Evolutionary conservation across 192 early-diverging fungal species (phyloP).

Genomic region (Coemansia interrupta): DNA sequence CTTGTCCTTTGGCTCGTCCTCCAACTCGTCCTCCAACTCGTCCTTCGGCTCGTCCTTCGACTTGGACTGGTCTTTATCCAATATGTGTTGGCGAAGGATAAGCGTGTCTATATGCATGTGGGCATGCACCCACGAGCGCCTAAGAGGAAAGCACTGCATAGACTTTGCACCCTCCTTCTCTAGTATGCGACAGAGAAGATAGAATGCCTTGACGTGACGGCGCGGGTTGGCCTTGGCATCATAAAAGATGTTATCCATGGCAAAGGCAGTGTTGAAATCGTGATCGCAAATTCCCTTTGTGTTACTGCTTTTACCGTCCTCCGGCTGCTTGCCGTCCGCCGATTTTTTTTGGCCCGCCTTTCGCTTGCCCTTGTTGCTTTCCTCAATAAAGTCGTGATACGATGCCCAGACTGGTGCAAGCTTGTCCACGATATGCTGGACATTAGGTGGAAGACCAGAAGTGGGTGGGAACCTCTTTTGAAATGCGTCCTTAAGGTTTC

Average conservation of each 20-base stretch:
- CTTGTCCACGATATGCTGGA: not conserved
- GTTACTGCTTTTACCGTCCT: no score
- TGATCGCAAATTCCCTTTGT: no score
- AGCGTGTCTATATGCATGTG: no score
- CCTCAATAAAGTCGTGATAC: no score
- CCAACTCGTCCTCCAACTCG: no score
- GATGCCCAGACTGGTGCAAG: not conserved
- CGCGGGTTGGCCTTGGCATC: not conserved
- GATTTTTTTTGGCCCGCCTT: not conserved
- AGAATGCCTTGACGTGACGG: conserved; percentile 6
- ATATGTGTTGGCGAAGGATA: no score
- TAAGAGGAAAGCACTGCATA: conserved; percentile 6
- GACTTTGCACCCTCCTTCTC: conserved; percentile 5
- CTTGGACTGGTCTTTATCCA: no score
- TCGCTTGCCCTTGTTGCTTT: no score
- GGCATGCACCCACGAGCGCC: not conserved
- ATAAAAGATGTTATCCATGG: conserved; percentile 10
- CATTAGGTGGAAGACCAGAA: not conserved
- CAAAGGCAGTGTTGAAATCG: not conserved
- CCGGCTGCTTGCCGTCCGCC: no score
- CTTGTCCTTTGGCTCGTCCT: no score
- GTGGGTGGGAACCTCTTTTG: no score
- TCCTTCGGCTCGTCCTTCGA: no score
- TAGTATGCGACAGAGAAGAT: not conserved
- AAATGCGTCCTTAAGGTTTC: not conserved